A percentile compares a stretch with the other conserved stretches of the same genome.
phyloP scores from a whole-genome alignment of 208 protist species.

The Phytomonas francai region DNA sequence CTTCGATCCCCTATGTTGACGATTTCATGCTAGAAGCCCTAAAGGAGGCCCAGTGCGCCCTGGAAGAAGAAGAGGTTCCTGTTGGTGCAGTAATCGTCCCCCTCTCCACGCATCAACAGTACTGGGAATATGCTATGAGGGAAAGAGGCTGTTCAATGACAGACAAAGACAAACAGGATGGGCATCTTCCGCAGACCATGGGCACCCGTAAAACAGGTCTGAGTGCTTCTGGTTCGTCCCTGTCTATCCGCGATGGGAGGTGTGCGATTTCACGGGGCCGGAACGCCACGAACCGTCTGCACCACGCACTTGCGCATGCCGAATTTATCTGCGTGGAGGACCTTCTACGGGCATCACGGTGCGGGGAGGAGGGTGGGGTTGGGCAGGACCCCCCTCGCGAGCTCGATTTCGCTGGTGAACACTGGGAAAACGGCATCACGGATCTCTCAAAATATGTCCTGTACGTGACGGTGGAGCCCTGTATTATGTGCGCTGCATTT shows the following conservation, averaged over 20 bases:
- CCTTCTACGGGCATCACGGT: slow-evolving; percentile 14
- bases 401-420: slow-evolving; percentile 1
- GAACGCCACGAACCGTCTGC: slow-evolving; percentile 87
- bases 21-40: slow-evolving; percentile 68
- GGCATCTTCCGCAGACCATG: not conserved
- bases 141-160: too few relatives aligned
- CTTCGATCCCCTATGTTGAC: slow-evolving; percentile 35
- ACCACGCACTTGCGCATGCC: slow-evolving; percentile 86
- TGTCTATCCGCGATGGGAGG: too few relatives aligned
- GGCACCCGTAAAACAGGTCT: slow-evolving; percentile 2
- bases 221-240: too few relatives aligned
- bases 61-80: slow-evolving; percentile 87
- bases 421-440: not conserved
- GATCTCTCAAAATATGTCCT: slow-evolving; percentile 59
- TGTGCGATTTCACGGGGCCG: slow-evolving; percentile 29
- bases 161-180: too few relatives aligned
- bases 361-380: not conserved
- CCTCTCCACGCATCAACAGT: slow-evolving; percentile 10
- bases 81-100: slow-evolving; percentile 93
- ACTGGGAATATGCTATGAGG: slow-evolving; percentile 5
- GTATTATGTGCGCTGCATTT: slow-evolving; percentile 93
- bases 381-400: too few relatives aligned
- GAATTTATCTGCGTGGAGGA: slow-evolving; percentile 78
- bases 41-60: slow-evolving; percentile 38
- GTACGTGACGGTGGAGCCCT: slow-evolving; percentile 95